Percentiles rank a stretch among this genome's conserved stretches.
Conservation (phyloP, 164 flowering plant genomes). For the Houttuynia cordata region DNA sequence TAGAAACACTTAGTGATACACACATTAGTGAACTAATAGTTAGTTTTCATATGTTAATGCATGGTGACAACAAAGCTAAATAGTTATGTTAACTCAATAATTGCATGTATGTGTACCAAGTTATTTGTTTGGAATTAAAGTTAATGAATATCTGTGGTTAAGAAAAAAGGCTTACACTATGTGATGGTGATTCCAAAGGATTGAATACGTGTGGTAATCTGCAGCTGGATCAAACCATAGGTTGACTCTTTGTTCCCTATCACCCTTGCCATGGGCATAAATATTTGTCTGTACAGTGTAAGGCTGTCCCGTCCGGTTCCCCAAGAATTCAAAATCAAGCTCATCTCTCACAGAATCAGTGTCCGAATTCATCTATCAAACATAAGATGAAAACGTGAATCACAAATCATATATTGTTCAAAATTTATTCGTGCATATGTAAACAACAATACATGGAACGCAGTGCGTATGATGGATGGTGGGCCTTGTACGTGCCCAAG, state of each 20-base stretch:
- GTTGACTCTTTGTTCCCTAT: constrained; percentile 80
- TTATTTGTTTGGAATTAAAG: neutral
- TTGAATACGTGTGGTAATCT: constrained; percentile 56
- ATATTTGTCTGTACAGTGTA: constrained; percentile 87
- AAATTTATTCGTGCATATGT: neutral
- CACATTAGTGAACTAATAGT: too few species aligned
- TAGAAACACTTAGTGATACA: neutral
- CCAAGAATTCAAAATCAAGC: constrained; percentile 89
- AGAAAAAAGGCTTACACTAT: constrained; percentile 41
- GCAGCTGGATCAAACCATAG: constrained; percentile 93
- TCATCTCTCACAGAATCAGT: constrained; percentile 54
- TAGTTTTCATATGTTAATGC: neutral
- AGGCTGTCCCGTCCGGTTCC: constrained; percentile 81
- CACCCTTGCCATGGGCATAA: constrained; percentile 76
- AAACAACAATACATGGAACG: too few species aligned
- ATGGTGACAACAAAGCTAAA: neutral
- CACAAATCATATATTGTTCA: neutral
- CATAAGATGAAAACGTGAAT: neutral
- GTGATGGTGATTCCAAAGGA: constrained; percentile 59
- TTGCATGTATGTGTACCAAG: neutral
- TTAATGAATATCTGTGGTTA: neutral
- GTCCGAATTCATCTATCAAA: constrained; percentile 76
- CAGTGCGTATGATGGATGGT: too few species aligned
- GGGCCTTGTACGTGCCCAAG: too few species aligned
- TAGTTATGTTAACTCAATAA: neutral